Evolutionary conservation across 352 stramenopile genomes (phyloP), one percentile per base, ranked within the genome.

Genomic region (Globisporangium irregulare): DNA sequence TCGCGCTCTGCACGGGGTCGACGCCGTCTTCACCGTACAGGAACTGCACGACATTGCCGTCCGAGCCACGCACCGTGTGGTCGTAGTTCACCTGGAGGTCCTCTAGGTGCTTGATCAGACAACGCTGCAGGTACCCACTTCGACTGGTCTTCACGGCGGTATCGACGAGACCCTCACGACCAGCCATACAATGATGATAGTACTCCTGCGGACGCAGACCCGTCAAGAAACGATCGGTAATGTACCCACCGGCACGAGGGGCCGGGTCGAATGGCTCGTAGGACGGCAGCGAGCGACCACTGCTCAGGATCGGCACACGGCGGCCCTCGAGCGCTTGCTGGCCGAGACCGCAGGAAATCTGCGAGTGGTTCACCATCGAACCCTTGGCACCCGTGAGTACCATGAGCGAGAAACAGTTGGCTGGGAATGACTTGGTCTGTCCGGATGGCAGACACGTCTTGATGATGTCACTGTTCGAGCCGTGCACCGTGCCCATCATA

Each of bases 121-220:
- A 99, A 62, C 98, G 89, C 82, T 99, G 98, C 18, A 99, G 81
- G 76, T 99, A 99, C 59, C 98, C 98, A 74, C 96, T 99, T 48
- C 98, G 92, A 69, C 94, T 99, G 4, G 98, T 99, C 85, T 99
- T 99, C n/a, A 99, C 98, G 60, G 98, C 98, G 36, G 98, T 99
- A 79, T 99, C 96, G 29, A 99, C 94, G 41, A 99, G 78, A 77
- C 98, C 98, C 86, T 99, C 98, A 71, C 98, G 87, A 18, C 98
- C 98, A 68, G 97, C 97, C 98, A 99, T 99, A 81, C 97, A 99
- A 89, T 99, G 98, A 77, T 99, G 99, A 83, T 99, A 99, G 82
- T 99, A 99, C 80, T 99, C 98, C 79, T 99, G 90, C 27, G 90
- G 91, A 32, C 90, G 82, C 61, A 98, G 77, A 57, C 98, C 98